Evolutionary conservation across 352 stramenopile genomes (phyloP).

Genomic region (Salisapilia sapeloensis): DNA sequence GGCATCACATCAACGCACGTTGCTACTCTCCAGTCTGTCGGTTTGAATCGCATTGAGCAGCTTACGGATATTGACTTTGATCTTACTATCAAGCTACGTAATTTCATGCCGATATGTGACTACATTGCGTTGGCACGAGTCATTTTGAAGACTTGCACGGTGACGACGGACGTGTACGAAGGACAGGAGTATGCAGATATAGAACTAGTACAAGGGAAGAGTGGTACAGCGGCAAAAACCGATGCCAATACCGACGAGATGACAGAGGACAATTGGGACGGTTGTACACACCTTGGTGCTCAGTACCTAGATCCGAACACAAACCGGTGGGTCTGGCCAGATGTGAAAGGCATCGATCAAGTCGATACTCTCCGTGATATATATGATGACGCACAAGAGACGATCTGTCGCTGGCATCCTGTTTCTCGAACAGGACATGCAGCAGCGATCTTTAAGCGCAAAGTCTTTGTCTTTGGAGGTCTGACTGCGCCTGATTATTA

Average conservation of each 20-base stretch:
- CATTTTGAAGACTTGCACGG: conserved; percentile 30
- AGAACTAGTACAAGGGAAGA: conserved; percentile 15
- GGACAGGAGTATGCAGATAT: conserved; percentile 24
- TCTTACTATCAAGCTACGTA: conserved; percentile 23
- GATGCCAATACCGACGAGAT: conserved; percentile 4
- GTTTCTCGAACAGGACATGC: conserved; percentile 35
- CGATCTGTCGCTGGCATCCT: conserved; percentile 49
- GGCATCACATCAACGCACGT: conserved; percentile 35
- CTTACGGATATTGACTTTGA: conserved; percentile 43
- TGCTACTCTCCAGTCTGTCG: conserved; percentile 21
- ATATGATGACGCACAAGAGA: conserved; percentile 41
- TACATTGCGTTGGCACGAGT: conserved; percentile 47
- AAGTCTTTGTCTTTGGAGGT: conserved; percentile 57
- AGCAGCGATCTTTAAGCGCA: conserved; percentile 56
- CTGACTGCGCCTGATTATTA: conserved; percentile 41
- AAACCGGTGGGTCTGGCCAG: conserved; percentile 23
- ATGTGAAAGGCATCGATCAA: conserved; percentile 46
- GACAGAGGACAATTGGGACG: conserved; percentile 22
- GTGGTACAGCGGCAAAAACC: conserved; percentile 2
- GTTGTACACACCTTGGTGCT: conserved; percentile 28
- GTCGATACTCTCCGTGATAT: conserved; percentile 40
- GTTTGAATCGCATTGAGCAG: conserved; percentile 67
- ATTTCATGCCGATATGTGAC: conserved; percentile 46
- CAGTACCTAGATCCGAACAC: conserved; percentile 20
- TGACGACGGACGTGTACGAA: conserved; percentile 21